A percentile compares a stretch with the other conserved stretches of the same genome.
Evolutionary conservation across 352 stramenopile species (phyloP).

Genomic region (Phytophthora meadii): DNA sequence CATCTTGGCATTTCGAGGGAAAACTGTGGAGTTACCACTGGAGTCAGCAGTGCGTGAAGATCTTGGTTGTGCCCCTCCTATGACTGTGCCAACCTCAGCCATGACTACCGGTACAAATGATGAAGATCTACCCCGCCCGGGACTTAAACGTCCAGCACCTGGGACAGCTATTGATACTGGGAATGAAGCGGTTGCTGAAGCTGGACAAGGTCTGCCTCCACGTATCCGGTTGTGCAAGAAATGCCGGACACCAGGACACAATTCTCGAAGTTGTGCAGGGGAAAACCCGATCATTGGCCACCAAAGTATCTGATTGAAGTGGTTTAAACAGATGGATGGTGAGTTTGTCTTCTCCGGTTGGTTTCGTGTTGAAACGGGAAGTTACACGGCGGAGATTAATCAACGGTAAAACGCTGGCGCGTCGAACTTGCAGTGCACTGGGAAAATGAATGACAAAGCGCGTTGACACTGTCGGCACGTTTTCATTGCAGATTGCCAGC

Average conservation of each 20-base stretch:
- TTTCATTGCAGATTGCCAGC: neutral
- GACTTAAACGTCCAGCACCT: conserved; percentile 23
- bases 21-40: conserved; percentile 57
- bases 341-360: neutral
- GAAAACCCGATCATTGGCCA: conserved; percentile 10
- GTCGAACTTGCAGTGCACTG: no score
- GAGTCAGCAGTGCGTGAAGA: conserved; percentile 37
- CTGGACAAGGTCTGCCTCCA: conserved; percentile 18
- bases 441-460: no score
- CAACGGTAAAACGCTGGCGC: no score
- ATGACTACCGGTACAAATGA: neutral
- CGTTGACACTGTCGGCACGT: no score
- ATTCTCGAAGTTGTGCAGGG: conserved; percentile 56
- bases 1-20: conserved; percentile 38
- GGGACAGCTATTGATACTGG: neutral
- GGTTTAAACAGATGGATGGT: neutral
- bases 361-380: no score
- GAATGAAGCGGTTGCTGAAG: neutral
- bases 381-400: no score
- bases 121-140: neutral
- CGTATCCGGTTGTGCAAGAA: conserved; percentile 54
- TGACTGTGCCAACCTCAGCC: conserved; percentile 4
- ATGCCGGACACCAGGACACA: conserved; percentile 56
- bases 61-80: conserved; percentile 18
- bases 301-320: conserved; percentile 18